Base-by-base conservation (phyloP, 257 asterid species). In the Orobanche coerulescens region DNA sequence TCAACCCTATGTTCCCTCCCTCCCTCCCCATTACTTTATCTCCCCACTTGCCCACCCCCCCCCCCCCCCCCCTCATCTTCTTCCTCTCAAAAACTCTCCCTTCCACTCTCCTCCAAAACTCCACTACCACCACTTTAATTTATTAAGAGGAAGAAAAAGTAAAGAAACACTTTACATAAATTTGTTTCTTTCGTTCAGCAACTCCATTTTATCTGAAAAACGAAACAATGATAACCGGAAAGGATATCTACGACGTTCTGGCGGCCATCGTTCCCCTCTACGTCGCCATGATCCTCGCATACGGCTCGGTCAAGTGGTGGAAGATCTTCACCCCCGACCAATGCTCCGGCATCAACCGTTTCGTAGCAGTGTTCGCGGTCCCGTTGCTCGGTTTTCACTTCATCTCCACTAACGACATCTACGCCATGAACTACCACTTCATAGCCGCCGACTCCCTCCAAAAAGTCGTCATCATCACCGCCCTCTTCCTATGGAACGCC, bases 361-460 rank as follows among this genome's bases (percentile, higher is more conserved):
- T 90, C 68, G 97, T 90, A 0, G 97, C 97, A 0, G 92, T 91
- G 1, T 91, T 91, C n/a, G 96, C 97, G 0, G 97, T 91, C 22
- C 97, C 97, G 0, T 53, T 91, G 4, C 89, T 91, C 0, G 80
- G 94, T 7, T 91, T 91, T 73, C 97, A 91, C 75, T 91, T 91
- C 88, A 91, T 91, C 43, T 85, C 97, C 40, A 62, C 84, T 4
- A 87, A 85, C 73, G 16, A 91, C 66, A 76, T 79, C 20, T 91
- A 91, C 60, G 78, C 82, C 15, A 91, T 91, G 98, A 91, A 91
- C 61, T 91, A 66, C 72, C 95, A 78, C 58, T 91, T 91, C 85
- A 78, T 91, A 0, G 96, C 96, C 0, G 97, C 96, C 0, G 97
- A 91, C 55, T 81, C 95, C 0, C 71, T 91, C 1, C 97, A 91